A percentile compares a stretch with the other conserved stretches of the same genome.
phyloP scores from a whole-genome alignment of 106 monocot species.

The Dendrobium huoshanense region DNA sequence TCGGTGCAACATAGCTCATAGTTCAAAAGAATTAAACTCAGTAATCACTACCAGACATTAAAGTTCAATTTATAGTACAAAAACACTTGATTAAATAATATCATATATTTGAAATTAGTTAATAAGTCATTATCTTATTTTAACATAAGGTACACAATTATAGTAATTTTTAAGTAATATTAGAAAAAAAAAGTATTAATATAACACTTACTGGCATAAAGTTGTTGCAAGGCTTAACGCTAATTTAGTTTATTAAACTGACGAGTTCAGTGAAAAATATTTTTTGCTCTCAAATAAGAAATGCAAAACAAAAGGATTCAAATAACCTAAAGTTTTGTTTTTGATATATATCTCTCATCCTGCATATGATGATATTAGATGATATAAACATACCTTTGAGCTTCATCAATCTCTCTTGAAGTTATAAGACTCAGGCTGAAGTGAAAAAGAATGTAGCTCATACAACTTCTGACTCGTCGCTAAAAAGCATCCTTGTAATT shows the following conservation, averaged over 20 bases:
- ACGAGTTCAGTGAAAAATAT: background rate
- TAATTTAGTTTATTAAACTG: background rate
- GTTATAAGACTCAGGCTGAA: background rate
- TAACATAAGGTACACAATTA: background rate
- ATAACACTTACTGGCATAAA: background rate
- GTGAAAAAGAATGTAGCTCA: background rate
- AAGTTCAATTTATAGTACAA: background rate
- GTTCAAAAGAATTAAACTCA: background rate
- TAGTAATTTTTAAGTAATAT: background rate
- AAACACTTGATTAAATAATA: background rate
- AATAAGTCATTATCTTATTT: background rate
- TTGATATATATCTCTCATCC: background rate
- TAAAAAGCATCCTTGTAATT: background rate
- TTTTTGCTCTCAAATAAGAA: background rate
- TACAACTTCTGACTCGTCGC: background rate
- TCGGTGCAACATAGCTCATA: background rate
- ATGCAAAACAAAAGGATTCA: background rate
- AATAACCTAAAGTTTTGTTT: background rate
- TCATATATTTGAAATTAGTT: background rate
- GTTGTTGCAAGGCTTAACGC: background rate
- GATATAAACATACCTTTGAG: background rate
- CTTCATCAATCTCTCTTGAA: constrained; percentile 3
- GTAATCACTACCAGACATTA: background rate
- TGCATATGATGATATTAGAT: background rate
- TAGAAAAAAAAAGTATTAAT: background rate